A percentile compares a stretch with the other conserved stretches of the same genome.
Conservation (phyloP, 805 yeast genomes). For the Henningerozyma blattae region DNA sequence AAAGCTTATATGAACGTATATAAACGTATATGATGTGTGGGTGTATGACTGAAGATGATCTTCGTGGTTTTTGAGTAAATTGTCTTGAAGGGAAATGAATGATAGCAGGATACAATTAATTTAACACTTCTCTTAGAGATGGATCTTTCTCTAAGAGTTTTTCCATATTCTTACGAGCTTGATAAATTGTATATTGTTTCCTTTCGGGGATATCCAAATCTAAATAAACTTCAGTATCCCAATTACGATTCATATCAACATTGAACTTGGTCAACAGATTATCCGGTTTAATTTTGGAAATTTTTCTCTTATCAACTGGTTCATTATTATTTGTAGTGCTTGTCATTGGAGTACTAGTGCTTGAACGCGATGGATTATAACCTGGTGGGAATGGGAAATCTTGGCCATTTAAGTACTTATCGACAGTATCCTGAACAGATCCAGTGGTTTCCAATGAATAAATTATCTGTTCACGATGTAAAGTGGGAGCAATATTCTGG, state of each 20-base stretch:
- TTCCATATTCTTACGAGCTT: slow-evolving; percentile 50
- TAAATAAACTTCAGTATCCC: slow-evolving; percentile 6
- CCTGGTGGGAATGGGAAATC: slow-evolving; percentile 47
- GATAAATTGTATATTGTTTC: slow-evolving; percentile 36
- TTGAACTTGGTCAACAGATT: slow-evolving; percentile 19
- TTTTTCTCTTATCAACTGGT: slow-evolving; percentile 19
- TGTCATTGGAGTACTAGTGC: slow-evolving; percentile 1
- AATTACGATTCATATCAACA: slow-evolving; percentile 14
- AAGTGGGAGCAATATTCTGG: slow-evolving; percentile 65
- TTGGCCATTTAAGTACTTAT: slow-evolving; percentile 48
- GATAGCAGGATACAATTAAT: too few relatives aligned
- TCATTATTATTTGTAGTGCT: neutral
- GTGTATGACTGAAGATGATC: too few relatives aligned
- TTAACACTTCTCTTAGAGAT: neutral
- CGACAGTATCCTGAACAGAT: slow-evolving; percentile 70
- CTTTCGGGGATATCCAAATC: slow-evolving; percentile 18
- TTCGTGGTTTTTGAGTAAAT: too few relatives aligned
- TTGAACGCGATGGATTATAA: slow-evolving; percentile 10
- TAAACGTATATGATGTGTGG: too few relatives aligned
- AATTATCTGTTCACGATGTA: slow-evolving; percentile 58
- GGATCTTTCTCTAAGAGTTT: slow-evolving; percentile 8
- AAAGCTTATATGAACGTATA: too few relatives aligned
- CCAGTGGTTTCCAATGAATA: slow-evolving; percentile 67
- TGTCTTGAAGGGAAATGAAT: too few relatives aligned
- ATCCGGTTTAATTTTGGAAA: slow-evolving; percentile 20